Evolutionary conservation across 2,329 filamentous ascomycete species (phyloP), one percentile per base, ranked within the genome.

Genomic region (Epichloe uncinata): DNA sequence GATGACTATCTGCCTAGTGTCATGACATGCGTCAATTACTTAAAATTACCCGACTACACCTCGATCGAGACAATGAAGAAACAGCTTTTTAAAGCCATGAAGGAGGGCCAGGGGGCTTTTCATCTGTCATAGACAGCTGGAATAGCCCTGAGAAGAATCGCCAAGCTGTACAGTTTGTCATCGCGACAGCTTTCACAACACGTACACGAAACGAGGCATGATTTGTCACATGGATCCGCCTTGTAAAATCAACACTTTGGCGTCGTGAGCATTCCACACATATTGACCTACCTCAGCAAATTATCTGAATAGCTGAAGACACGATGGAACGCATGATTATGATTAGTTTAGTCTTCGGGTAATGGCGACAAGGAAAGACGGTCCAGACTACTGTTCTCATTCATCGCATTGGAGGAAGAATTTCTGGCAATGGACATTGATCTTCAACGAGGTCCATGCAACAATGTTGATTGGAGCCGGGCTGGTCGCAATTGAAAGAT

Each of bases 21-120:
- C 65, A 98, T 98, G 94, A 98, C 94, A 11, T 98, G 94, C 66
- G 93, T 95, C 68, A 98, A 98, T 68, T 98, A 98, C 65, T 80
- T 98, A 60, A 98, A 98, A 70, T 77, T 98, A 62, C 93, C 93
- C 18, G 88, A 98, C 67, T 98, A 98, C 69, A 91, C 82, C 57
- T 81, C 73, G 57, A 71, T 95, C 54, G 79, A 87, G 2, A 75
- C 84, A 47, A 81, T 98, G 68, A 83, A 78, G 61, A 78, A 84
- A 63, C 87, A 87, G 65, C 74, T 98, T 49, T 81, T 79, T 56
- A 84, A 84, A 56, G 94, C 93, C 26, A 95, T 95, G 64, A 86
- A 82, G 66, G 94, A 98, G 71, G 93, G 93, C 22, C 93, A 98
- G 66, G 93, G 22, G 33, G 93, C 94, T 53, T 98, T 98, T 78